Evolutionary conservation across 1,284 basidiomycete genomes (phyloP), one percentile per base, ranked within the genome.

Genomic region (Cutaneotrichosporon sp.): DNA sequence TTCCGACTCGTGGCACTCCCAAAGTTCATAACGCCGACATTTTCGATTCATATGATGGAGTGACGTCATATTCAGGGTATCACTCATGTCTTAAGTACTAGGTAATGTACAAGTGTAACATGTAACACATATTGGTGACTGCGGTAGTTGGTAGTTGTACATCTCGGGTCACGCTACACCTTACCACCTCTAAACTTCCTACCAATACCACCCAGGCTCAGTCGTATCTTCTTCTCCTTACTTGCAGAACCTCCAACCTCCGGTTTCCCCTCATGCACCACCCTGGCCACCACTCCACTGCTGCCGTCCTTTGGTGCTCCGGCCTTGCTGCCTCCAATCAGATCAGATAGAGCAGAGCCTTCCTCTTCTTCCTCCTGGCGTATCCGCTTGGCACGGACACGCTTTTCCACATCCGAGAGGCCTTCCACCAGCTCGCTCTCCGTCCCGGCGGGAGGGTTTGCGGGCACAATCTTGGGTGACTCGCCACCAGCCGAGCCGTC

Each of bases 311-410:
- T 67, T 18, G 72, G 52, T 38, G 51, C 26, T 42, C 16, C 38
- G 30, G 40, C 22, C 60, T 58, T 56, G 31, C 51, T 53, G 30
- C 51, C 56, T 16, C 58, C 60, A 6, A 66, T 40, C 5, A 66
- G 51, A 18, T 58, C 58, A 8, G 64, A 60, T 5, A 69, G 76
- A 49, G 40, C 75, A 65, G 38, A 70, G 63, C 65, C 77, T 70
- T 47, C 90, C 89, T 90, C 90, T 16, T 91, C 90, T 21, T 88
- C 87, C 11, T 85, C 85, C 72, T 81, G 76, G 49, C 90, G 83
- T 70, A 86, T 83, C 59, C 91, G 85, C 79, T 92, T 92, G 73
- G 89, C 88, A 7, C 88, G 83, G 61, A 87, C 75, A 61, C 75
- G 75, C 61, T 82, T 74, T 66, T 82, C 78, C 65, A 84, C 73